Conservation (phyloP, 176 grass and related monocot genomes). For the Cenchrus americanus region DNA sequence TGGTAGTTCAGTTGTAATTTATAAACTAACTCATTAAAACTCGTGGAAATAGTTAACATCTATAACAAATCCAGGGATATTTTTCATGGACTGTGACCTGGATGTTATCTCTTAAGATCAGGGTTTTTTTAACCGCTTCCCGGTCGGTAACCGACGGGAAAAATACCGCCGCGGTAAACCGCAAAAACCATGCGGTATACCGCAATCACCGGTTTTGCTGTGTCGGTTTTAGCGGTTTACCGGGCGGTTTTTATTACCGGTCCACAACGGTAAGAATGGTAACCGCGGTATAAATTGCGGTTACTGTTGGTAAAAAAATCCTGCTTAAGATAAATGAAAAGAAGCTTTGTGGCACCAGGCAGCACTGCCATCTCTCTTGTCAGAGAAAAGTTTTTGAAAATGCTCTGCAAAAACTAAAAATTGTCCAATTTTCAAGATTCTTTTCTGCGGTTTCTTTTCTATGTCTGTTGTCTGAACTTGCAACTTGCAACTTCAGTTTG, state of each 20-base stretch:
- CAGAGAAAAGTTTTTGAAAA: slow-evolving; percentile 64
- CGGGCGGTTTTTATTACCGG: too few relatives aligned
- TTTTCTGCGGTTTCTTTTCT: background rate
- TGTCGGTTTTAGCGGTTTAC: too few relatives aligned
- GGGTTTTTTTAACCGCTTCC: too few relatives aligned
- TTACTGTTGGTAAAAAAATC: too few relatives aligned
- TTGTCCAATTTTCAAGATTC: slow-evolving; percentile 17
- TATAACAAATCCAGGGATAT: background rate
- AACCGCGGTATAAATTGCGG: too few relatives aligned
- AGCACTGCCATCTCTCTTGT: slow-evolving; percentile 49
- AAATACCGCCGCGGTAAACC: too few relatives aligned
- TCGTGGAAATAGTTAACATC: background rate
- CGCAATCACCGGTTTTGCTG: too few relatives aligned
- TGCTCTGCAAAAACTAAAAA: slow-evolving; percentile 47
- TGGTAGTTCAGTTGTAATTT: background rate
- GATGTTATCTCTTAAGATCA: slow-evolving; percentile 50
- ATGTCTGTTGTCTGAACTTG: slow-evolving; percentile 15
- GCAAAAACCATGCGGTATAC: too few relatives aligned
- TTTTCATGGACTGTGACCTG: slow-evolving; percentile 41
- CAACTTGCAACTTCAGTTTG: slow-evolving; percentile 29
- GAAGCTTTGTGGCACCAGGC: slow-evolving; percentile 1
- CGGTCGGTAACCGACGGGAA: too few relatives aligned
- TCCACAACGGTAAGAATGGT: too few relatives aligned
- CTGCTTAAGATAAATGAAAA: slow-evolving; percentile 11
- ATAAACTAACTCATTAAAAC: background rate